phyloP scores from a whole-genome alignment of 768 basidiomycete genomes.

The Amanita molliuscula region DNA sequence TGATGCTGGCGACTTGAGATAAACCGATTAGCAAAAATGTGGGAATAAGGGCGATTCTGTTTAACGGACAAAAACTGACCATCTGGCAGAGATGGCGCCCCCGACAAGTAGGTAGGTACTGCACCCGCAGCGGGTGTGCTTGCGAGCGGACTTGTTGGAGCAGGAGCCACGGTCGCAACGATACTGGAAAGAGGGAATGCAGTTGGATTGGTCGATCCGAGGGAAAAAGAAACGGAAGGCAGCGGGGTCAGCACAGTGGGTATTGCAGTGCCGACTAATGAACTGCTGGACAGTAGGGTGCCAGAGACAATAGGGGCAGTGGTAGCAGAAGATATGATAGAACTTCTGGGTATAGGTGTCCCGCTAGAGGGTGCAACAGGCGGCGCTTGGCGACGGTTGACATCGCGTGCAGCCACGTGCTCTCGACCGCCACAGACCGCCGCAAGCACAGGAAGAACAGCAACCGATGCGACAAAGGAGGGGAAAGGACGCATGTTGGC shows the following conservation, averaged over 20 bases:
- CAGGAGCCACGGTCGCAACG: conserved; percentile 28
- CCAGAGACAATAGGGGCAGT: conserved; percentile 5
- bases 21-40: not conserved
- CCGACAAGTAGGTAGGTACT: conserved; percentile 36
- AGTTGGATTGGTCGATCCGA: conserved; percentile 46
- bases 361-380: not conserved
- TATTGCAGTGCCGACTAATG: conserved; percentile 2
- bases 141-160: conserved; percentile 33
- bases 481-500: not conserved
- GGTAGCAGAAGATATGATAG: conserved; percentile 3
- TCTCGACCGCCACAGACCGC: not conserved
- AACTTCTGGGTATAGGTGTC: not conserved
- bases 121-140: conserved; percentile 40
- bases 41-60: not conserved
- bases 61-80: conserved; percentile 21
- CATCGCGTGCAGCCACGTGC: not conserved
- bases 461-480: conserved; percentile 13
- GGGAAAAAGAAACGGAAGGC: conserved; percentile 30
- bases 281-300: not conserved
- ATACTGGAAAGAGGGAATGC: conserved; percentile 48
- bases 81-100: conserved; percentile 53
- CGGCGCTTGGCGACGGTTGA: not conserved
- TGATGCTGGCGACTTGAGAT: conserved; percentile 28
- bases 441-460: conserved; percentile 29
- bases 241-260: conserved; percentile 12